Percentiles rank a stretch among this genome's conserved stretches.
These are phyloP conservation scores for Coemansia sp. DNA, from an alignment of 192 early-diverging fungal genomes.

Conservation along the genomic window DNA sequence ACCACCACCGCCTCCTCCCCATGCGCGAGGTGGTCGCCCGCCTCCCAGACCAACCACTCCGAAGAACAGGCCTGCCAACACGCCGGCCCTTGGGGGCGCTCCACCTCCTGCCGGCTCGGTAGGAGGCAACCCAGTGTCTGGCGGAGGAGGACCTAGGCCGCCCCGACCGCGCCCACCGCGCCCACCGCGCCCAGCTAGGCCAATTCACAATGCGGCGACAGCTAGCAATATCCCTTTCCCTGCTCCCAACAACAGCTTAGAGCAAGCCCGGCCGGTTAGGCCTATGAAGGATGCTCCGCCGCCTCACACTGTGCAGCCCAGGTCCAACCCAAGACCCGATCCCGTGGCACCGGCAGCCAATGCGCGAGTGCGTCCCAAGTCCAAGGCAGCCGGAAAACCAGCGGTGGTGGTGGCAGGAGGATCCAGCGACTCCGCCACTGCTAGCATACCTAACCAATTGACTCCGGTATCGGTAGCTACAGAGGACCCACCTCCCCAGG, in stretches of 20 bases:
- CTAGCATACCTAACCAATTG: not conserved
- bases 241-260: not conserved
- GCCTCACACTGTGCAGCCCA: not conserved
- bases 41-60: not conserved
- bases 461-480: not conserved
- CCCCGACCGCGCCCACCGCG: not conserved
- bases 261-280: not conserved
- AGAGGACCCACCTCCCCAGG: not conserved
- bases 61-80: not conserved
- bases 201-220: not conserved
- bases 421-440: not conserved
- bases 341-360: not conserved
- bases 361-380: not conserved
- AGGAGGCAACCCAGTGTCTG: not conserved
- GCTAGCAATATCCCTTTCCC: not conserved
- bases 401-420: not conserved
- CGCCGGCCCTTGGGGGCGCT: not conserved
- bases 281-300: not conserved
- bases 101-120: not conserved
- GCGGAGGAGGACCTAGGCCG: not conserved
- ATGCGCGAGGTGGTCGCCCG: not conserved
- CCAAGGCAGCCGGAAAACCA: slow-evolving; percentile 1
- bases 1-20: not conserved
- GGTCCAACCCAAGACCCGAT: not conserved
- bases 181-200: not conserved